A percentile compares a stretch with the other conserved stretches of the same genome.
Evolutionary conservation across 1,139 yeast species (phyloP).

Genomic region (Taiozyma sp.): DNA sequence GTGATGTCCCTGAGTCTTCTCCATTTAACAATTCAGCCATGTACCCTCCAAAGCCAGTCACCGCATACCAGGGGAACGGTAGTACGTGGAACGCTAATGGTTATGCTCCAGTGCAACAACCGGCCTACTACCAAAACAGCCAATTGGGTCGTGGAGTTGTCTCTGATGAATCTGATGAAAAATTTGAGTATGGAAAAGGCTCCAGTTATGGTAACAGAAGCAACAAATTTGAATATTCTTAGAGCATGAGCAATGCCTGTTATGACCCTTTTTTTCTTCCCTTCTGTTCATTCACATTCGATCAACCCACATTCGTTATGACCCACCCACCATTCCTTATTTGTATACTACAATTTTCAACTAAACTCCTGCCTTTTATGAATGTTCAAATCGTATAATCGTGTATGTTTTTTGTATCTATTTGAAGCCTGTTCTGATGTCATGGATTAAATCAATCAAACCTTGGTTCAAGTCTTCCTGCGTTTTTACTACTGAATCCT

Average conservation of each 20-base stretch:
- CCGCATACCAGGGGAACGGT: neutral
- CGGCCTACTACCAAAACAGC: conserved; percentile 9
- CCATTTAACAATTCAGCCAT: conserved; percentile 18
- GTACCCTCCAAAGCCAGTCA: conserved; percentile 12
- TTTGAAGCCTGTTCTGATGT: conserved; percentile 12
- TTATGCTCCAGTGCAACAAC: conserved; percentile 7
- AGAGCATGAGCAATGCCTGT: neutral
- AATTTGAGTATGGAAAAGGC: neutral
- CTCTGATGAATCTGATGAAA: conserved; percentile 6
- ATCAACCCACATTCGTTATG: neutral
- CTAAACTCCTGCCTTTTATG: neutral
- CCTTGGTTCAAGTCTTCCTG: conserved; percentile 10
- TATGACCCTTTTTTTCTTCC: neutral
- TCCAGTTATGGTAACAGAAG: neutral
- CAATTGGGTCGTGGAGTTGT: conserved; percentile 14
- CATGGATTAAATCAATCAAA: conserved; percentile 16
- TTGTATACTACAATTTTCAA: neutral
- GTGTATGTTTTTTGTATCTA: neutral
- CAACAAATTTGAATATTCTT: neutral
- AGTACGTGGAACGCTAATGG: neutral
- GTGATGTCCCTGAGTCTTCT: conserved; percentile 9
- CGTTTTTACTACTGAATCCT: conserved; percentile 8
- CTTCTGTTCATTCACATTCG: neutral
- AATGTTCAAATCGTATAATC: neutral
- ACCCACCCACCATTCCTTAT: neutral